Percentiles rank a stretch among this genome's conserved stretches.
Evolutionary conservation across 164 flowering plant species (phyloP).

Genomic region (Stephania cephalantha): DNA sequence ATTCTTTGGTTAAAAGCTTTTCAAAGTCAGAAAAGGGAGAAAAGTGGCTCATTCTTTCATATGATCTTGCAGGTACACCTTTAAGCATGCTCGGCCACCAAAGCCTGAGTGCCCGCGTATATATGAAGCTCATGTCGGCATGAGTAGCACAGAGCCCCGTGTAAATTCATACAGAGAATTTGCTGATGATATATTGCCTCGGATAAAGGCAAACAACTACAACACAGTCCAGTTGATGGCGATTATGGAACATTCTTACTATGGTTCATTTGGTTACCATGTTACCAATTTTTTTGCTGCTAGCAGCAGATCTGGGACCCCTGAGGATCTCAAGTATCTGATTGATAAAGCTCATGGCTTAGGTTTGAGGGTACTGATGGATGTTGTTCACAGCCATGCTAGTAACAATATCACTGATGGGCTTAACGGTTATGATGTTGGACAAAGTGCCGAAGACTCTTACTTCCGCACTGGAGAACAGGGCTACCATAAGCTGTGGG

Average conservation of each 20-base stretch:
- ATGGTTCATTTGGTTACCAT: slow-evolving; percentile 94
- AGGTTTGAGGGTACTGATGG: slow-evolving; percentile 84
- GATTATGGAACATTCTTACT: slow-evolving; percentile 96
- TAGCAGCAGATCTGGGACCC: slow-evolving; percentile 97
- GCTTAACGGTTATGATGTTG: slow-evolving; percentile 93
- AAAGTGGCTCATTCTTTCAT: slow-evolving; percentile 4
- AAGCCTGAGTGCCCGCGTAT: slow-evolving; percentile 77
- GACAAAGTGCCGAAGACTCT: slow-evolving; percentile 80
- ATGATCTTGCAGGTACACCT: slow-evolving; percentile 60
- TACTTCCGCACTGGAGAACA: slow-evolving; percentile 87
- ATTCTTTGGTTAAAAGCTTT: neutral
- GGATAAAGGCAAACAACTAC: slow-evolving; percentile 70
- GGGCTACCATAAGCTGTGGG: slow-evolving; percentile 92
- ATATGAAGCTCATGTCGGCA: slow-evolving; percentile 98
- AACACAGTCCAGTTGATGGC: slow-evolving; percentile 97
- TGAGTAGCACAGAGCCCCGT: slow-evolving; percentile 86
- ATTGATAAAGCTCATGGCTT: slow-evolving; percentile 94
- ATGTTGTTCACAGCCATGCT: slow-evolving; percentile 94
- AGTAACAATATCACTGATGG: slow-evolving; percentile 92
- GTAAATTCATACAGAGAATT: slow-evolving; percentile 84
- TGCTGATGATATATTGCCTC: slow-evolving; percentile 87
- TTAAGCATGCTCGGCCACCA: slow-evolving; percentile 75
- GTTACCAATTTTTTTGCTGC: slow-evolving; percentile 95
- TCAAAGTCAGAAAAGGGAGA: neutral
- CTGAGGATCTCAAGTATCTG: slow-evolving; percentile 92